A percentile compares a stretch with the other conserved stretches of the same genome.
Conservation (phyloP, 1,139 yeast genomes). For the Candida sanyaensis region DNA sequence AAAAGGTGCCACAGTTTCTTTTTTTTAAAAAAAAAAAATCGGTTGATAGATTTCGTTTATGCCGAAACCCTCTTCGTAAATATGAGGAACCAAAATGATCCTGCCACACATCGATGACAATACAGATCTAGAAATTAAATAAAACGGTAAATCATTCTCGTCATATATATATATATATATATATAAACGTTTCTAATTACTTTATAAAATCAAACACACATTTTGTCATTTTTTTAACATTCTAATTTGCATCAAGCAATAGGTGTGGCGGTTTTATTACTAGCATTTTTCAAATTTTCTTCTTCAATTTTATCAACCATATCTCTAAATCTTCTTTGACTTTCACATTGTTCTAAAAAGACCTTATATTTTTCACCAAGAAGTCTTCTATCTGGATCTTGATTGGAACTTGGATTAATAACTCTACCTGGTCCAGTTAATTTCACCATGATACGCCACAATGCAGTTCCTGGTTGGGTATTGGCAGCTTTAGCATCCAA, state of each 20-base stretch:
- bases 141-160: too few species aligned
- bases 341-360: conserved; percentile 82
- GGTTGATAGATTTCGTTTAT: too few species aligned
- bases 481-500: conserved; percentile 25
- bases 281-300: conserved; percentile 19
- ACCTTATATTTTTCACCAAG: conserved; percentile 78
- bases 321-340: conserved; percentile 75
- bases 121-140: too few species aligned
- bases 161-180: too few species aligned
- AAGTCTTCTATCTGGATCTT: conserved; percentile 67
- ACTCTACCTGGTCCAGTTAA: conserved; percentile 84
- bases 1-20: too few species aligned
- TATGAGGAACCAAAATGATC: too few species aligned
- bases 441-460: conserved; percentile 86
- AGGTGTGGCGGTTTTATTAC: conserved; percentile 7
- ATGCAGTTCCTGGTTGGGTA: conserved; percentile 43
- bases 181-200: neutral
- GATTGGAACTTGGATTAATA: conserved; percentile 61
- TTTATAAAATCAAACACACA: neutral
- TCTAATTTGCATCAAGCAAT: conserved; percentile 5
- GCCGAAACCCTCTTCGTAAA: too few species aligned
- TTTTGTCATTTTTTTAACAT: neutral
- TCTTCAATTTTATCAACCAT: conserved; percentile 63
- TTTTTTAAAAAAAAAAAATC: too few species aligned
- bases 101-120: too few species aligned